Base-by-base conservation (phyloP, 1,139 yeast genomes). In the Wickerhamiella infanticola region DNA sequence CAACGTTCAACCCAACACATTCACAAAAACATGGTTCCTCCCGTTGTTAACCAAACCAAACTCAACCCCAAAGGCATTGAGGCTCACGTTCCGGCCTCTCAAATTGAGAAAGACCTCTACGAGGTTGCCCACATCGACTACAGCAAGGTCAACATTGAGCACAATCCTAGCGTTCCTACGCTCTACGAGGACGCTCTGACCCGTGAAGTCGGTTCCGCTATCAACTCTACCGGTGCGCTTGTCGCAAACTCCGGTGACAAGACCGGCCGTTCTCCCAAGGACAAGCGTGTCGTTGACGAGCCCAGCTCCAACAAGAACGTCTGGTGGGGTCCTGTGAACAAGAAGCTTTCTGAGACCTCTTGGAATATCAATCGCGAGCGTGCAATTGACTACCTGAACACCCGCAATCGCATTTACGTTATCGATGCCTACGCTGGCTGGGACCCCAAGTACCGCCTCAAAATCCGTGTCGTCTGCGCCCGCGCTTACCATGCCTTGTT, bases 241-340 rank as follows among this genome's bases (percentile, higher is more conserved):
- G 81, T 90, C 69, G 97, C 98, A 48, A 86, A 79, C 69, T 85
- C 96, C 31, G 98, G 98, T 63, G 73, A 77, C 58, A 90, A 90
- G 72, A 90, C 97, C 48, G 98, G 98, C 59, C 82, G 98, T 69
- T 90, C 97, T 40, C 98, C 98, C 64, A 83, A 81, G 72, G 98
- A 90, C 69, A 90, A 90, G 68, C 85, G 98, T 71, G 84, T 90
- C 66, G 97, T 90, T 54, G 96, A 88, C 58, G 97, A 90, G 70
- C 81, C 76, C 57, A 73, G 93, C 46, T 86, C 96, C 39, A 67
- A 75, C 48, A 76, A 83, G 52, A 72, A 88, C 63, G 78, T 90
- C 58, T 90, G 98, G 97, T 90, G 98, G 98, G 98, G 98, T 31
- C 97, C 97, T 7, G 98, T 90, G 58, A 90, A 90, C 73, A 85